phyloP scores from a whole-genome alignment of 1,139 yeast species.

The Debaryomycetaceae sp. region DNA sequence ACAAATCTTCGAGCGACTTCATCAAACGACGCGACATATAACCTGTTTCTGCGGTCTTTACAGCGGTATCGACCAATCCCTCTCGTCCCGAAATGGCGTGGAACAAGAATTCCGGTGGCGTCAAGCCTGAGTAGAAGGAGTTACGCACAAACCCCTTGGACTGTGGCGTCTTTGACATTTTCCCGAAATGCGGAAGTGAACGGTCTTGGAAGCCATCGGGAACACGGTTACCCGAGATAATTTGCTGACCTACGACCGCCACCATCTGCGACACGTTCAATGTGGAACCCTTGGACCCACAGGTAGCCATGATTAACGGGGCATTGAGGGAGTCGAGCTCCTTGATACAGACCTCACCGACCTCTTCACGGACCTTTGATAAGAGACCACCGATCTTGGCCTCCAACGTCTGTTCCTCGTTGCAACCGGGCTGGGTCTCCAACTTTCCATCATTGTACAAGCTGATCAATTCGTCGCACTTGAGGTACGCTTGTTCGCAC shows the following conservation, averaged over 20 bases:
- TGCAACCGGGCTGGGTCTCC: slow-evolving; percentile 98
- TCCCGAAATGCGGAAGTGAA: slow-evolving; percentile 92
- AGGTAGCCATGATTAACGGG: slow-evolving; percentile 96
- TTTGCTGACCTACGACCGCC: slow-evolving; percentile 99
- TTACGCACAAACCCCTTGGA: slow-evolving; percentile 97
- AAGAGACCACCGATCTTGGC: slow-evolving; percentile 94
- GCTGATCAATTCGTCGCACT: slow-evolving; percentile 86
- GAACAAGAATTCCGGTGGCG: slow-evolving; percentile 95
- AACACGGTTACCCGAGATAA: slow-evolving; percentile 96
- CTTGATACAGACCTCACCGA: slow-evolving; percentile 92
- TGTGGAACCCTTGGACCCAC: slow-evolving; percentile 98
- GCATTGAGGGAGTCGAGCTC: slow-evolving; percentile 89
- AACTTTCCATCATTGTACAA: slow-evolving; percentile 74
- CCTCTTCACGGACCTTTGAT: slow-evolving; percentile 97
- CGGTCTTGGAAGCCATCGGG: slow-evolving; percentile 99
- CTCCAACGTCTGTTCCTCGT: slow-evolving; percentile 95
- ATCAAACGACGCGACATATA: slow-evolving; percentile 97
- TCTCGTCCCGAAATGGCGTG: slow-evolving; percentile 99
- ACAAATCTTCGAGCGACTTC: slow-evolving; percentile 95
- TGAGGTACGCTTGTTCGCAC: slow-evolving; percentile 84
- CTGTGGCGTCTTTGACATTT: slow-evolving; percentile 93
- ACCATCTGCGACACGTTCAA: slow-evolving; percentile 99
- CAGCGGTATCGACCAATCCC: slow-evolving; percentile 98
- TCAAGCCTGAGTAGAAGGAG: slow-evolving; percentile 85
- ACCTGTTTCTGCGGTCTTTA: slow-evolving; percentile 98